phyloP scores from a whole-genome alignment of 2,329 filamentous ascomycete species.

The Teratosphaeria destructans region DNA sequence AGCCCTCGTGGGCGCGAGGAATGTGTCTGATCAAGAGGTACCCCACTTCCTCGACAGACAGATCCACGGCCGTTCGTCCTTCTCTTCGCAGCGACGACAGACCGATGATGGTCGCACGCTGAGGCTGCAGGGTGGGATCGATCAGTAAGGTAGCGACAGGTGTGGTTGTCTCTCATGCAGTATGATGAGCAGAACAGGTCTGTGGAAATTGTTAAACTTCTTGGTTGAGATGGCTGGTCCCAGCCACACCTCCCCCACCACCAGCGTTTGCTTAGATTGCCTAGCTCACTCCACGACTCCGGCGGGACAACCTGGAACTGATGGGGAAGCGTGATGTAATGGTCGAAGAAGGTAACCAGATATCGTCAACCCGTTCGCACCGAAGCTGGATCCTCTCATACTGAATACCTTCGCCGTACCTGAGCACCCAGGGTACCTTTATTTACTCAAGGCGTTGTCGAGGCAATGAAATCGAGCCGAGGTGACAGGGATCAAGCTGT shows the following conservation, averaged over 20 bases:
- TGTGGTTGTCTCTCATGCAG: neutral
- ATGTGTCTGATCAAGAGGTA: neutral
- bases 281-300: neutral
- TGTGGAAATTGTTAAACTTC: neutral
- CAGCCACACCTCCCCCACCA: neutral
- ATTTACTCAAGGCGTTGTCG: neutral
- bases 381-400: neutral
- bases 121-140: neutral
- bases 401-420: neutral
- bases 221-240: neutral
- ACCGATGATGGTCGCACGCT: neutral
- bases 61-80: neutral
- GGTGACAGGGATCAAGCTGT: neutral
- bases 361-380: neutral
- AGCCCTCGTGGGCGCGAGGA: constrained; percentile 12
- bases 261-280: neutral
- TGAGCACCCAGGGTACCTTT: neutral
- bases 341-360: neutral
- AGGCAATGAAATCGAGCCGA: neutral
- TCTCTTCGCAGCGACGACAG: neutral
- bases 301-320: neutral
- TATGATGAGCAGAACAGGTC: neutral
- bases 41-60: neutral
- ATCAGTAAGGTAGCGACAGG: neutral
- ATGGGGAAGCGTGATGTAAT: neutral